A percentile compares a stretch with the other conserved stretches of the same genome.
Evolutionary conservation across 305 asterid species (phyloP).

Genomic region (Solanum hybrid): DNA sequence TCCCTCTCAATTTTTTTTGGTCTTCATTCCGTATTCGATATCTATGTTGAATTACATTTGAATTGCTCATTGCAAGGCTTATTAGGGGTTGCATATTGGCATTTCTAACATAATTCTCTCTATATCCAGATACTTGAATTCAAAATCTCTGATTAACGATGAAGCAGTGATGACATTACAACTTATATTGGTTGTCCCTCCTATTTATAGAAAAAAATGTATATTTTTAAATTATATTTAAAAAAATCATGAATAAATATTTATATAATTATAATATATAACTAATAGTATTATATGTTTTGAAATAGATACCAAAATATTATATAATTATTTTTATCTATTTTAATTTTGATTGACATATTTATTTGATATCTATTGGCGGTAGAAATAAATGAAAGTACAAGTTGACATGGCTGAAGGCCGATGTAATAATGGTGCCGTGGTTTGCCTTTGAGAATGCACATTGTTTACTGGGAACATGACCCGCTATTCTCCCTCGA

Average conservation of each 20-base stretch:
- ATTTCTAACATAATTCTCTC: too few species aligned
- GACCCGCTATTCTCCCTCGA: background rate
- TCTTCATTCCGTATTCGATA: background rate
- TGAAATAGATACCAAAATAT: background rate
- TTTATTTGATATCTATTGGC: too few species aligned
- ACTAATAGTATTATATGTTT: background rate
- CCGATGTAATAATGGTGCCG: constrained; percentile 16
- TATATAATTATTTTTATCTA: too few species aligned
- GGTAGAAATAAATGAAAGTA: background rate
- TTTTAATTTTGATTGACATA: accelerated
- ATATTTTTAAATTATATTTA: background rate
- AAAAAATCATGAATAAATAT: background rate
- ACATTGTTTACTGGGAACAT: constrained; percentile 1
- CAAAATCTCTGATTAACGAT: too few species aligned
- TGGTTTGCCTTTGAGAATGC: background rate
- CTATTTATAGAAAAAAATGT: background rate
- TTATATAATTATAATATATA: too few species aligned
- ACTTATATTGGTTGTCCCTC: background rate
- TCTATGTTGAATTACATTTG: too few species aligned
- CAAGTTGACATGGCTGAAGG: constrained; percentile 6
- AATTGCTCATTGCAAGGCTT: too few species aligned
- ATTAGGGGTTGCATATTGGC: accelerated
- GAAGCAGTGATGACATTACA: too few species aligned
- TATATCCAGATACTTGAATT: too few species aligned
- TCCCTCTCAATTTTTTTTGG: background rate